Evolutionary conservation across 331 rosid genomes (phyloP), one percentile per base, ranked within the genome.

Genomic region (Cucumis variabilis): DNA sequence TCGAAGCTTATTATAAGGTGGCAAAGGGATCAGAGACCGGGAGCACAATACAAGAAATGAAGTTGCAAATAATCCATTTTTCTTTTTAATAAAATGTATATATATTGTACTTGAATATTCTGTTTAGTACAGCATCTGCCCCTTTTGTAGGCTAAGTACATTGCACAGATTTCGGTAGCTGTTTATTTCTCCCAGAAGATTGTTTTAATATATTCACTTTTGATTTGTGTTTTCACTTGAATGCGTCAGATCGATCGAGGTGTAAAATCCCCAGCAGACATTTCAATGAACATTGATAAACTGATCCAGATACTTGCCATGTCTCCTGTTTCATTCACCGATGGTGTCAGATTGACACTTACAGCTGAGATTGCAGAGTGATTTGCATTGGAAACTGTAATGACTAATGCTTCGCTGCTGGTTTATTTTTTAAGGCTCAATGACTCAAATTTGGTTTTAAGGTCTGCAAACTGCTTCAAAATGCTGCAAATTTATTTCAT

Each of bases 191-290:
- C 17, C 65, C 2, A 58, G 17, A 30, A 69, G n/a, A 72, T 72
- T 15, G 7, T 6, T 33, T 33, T 14, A 33, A 7, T 16, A 79
- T 79, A 51, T 53, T 48, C 28, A 80, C 68, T 25, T 80, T 55
- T 80, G 84, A 63, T 82, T 11, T 55, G 53, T 53, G n/a, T 60
- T 73, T 72, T 73, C 7, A 17, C 69, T 86, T 78, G 60, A 41
- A 88, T 72, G 71, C 58, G 87, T 87, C 93, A 95, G 99, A 95
- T 95, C 69, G 95, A 97, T 85, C 94, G 99, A 62, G 99, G 97
- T 23, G 98, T 95, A 24, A 94, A 86, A 90, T 95, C 98, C 55
- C 99, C 99, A 9, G 88, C 99, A 9, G 99, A 97, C 92, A 95
- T 93, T 92, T 97, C 98, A 63, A 94, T 97, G 99, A 94, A 95